These are phyloP conservation scores for Francoa sonchifolia DNA, from an alignment of 441 rosid genomes.

Conservation along the genomic window DNA sequence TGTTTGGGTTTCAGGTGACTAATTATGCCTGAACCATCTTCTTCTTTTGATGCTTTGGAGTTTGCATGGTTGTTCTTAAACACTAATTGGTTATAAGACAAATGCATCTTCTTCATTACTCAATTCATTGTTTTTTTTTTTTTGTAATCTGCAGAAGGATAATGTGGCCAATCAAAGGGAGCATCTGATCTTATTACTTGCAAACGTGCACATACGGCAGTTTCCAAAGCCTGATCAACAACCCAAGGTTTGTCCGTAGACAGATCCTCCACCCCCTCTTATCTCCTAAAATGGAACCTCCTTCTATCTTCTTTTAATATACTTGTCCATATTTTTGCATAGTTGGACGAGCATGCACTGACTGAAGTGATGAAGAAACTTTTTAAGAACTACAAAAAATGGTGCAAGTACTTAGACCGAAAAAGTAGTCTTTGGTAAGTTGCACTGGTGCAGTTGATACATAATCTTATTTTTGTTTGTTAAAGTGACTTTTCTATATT, in stretches of 20 bases:
- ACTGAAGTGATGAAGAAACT: constrained; percentile 96
- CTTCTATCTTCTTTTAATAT: background rate
- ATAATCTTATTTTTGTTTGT: background rate
- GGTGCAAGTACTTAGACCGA: constrained; percentile 94
- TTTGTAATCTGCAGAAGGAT: constrained; percentile 70
- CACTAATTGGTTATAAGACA: constrained; percentile 2
- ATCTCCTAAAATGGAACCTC: background rate
- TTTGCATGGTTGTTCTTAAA: constrained; percentile 2
- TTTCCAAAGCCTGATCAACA: constrained; percentile 97
- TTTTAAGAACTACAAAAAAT: constrained; percentile 90
- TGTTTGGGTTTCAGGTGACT: constrained; percentile 97
- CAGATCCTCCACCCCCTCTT: background rate
- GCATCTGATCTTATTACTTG: constrained; percentile 83
- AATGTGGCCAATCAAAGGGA: constrained; percentile 99
- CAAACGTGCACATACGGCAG: constrained; percentile 90
- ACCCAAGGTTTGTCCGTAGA: constrained; percentile 63
- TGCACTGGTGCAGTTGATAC: background rate
- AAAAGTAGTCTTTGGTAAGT: constrained; percentile 94
- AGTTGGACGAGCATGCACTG: constrained; percentile 94
- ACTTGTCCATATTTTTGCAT: constrained; percentile 7
- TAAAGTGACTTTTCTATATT: background rate
- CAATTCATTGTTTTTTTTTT: constrained; percentile 7
- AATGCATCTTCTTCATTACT: constrained; percentile 2
- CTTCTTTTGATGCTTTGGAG: background rate
- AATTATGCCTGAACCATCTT: background rate